A percentile compares a stretch with the other conserved stretches of the same genome.
Evolutionary conservation across 768 basidiomycete genomes (phyloP).

Genomic region (Tephrocybe sp.): DNA sequence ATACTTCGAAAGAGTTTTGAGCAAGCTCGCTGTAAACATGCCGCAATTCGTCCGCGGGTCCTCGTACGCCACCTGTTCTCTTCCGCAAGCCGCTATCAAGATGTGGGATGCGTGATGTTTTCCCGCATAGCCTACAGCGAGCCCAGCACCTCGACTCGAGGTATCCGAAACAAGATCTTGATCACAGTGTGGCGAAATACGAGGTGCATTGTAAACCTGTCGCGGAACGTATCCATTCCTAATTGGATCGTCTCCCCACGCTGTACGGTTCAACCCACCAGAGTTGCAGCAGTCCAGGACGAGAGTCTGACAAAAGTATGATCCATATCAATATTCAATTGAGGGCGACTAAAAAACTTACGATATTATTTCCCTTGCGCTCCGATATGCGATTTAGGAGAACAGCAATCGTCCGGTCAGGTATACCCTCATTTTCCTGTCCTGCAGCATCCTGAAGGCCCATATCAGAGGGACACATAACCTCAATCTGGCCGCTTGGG

Average conservation of each 20-base stretch:
- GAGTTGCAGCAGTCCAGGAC: conserved; percentile 48
- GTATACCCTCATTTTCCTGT: conserved; percentile 30
- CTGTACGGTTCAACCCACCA: conserved; percentile 29
- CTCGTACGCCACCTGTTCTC: conserved; percentile 31
- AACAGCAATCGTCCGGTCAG: conserved; percentile 38
- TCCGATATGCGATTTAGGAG: conserved; percentile 35
- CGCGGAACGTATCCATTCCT: conserved; percentile 19
- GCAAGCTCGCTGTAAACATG: conserved; percentile 28
- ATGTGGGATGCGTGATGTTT: conserved; percentile 34
- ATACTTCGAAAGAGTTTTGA: conserved; percentile 21
- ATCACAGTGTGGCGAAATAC: conserved; percentile 24
- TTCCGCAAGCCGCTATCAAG: conserved; percentile 40
- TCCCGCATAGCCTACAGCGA: conserved; percentile 19
- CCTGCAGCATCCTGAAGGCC: conserved; percentile 9
- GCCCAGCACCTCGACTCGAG: conserved; percentile 10
- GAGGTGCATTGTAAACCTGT: conserved; percentile 24
- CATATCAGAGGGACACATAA: conserved; percentile 33
- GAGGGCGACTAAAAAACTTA: conserved; percentile 3
- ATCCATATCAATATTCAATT: neutral
- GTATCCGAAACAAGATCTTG: conserved; percentile 16
- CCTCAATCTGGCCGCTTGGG: conserved; percentile 28
- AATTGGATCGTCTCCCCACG: neutral
- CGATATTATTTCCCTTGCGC: conserved; percentile 41
- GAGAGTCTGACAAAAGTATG: conserved; percentile 29
- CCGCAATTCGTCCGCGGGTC: conserved; percentile 21